Evolutionary conservation across 202 grass and related monocot species (phyloP), one percentile per base, ranked within the genome.

Genomic region (Brachypodium distachyon): DNA sequence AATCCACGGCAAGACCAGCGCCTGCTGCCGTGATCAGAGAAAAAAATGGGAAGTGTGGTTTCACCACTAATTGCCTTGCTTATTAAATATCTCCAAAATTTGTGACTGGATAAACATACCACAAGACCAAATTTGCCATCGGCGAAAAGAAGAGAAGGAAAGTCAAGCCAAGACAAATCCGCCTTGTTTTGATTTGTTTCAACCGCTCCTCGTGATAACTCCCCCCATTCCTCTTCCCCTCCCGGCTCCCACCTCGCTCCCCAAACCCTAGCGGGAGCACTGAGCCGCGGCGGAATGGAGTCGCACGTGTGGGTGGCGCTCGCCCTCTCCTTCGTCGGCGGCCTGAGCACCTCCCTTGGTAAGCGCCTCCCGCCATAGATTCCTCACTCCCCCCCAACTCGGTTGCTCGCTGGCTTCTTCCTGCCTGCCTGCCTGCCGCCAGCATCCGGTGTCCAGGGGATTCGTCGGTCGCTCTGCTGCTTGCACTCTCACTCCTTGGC

Each of bases 331-430:
- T 56, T 87, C 48, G 95, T 95, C 29, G 91, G 91, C 57, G 91
- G 91, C 46, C 85, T 98, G 57, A 98, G 95, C 85, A 98, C 95
- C 19, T 92, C 95, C 50, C 49, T 98, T 61, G 91, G 89, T 95
- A 90, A 18, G 77, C 12, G 29, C 4, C 0, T 6, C 46, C 23
- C 46, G 16, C 2, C 56, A 6, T n/a, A 9, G 70, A 23, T 17
- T 14, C 16, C 3, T 18, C 23, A 5, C 17, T 1, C 56, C 31
- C 36, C 28, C 21, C 4, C 42, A 36, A 7, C 14, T 63, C 29
- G 39, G 10, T 48, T 10, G 66, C 17, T 17, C 32, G 17, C 57
- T 13, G 2, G 32, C 60, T 12, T n/a, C n/a, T n/a, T n/a, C n/a
- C n/a, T 28, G 26, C 0, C 37, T 46, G 44, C 11, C 17, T 21